phyloP scores from a whole-genome alignment of 768 basidiomycete genomes.

The Xerocomellus intermedius region DNA sequence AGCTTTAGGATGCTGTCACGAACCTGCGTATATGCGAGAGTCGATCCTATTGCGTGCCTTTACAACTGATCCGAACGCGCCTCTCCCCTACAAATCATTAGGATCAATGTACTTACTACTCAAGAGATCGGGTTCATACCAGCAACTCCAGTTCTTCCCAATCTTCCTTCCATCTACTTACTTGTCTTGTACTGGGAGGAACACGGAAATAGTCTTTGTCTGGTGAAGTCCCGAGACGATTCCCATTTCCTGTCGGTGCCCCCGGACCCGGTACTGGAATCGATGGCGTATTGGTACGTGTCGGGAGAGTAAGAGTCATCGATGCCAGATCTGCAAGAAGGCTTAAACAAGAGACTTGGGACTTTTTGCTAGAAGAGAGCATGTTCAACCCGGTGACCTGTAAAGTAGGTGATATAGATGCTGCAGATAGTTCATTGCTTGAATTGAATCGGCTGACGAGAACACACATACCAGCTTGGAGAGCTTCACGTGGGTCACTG shows the following conservation, averaged over 20 bases:
- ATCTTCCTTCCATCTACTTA: slow-evolving; percentile 88
- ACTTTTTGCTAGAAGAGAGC: slow-evolving; percentile 59
- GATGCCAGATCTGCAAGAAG: slow-evolving; percentile 60
- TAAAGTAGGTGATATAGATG: slow-evolving; percentile 50
- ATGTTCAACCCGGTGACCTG: slow-evolving; percentile 55
- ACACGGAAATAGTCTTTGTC: slow-evolving; percentile 62
- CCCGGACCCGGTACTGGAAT: slow-evolving; percentile 33
- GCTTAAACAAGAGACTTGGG: slow-evolving; percentile 51
- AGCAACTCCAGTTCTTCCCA: slow-evolving; percentile 91
- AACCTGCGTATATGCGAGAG: slow-evolving; percentile 77
- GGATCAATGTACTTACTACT: neutral
- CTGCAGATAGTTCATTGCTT: slow-evolving; percentile 32
- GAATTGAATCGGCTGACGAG: neutral
- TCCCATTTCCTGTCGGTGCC: slow-evolving; percentile 48
- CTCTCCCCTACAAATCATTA: slow-evolving; percentile 60
- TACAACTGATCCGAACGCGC: slow-evolving; percentile 91
- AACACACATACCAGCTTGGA: slow-evolving; percentile 46
- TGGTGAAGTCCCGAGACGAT: slow-evolving; percentile 49
- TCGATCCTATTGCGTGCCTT: slow-evolving; percentile 92
- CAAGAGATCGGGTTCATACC: slow-evolving; percentile 35
- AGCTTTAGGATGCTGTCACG: slow-evolving; percentile 13
- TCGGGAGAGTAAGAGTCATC: slow-evolving; percentile 29
- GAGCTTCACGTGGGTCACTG: slow-evolving; percentile 53
- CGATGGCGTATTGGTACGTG: slow-evolving; percentile 14
- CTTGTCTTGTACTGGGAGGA: slow-evolving; percentile 41